A percentile compares a stretch with the other conserved stretches of the same genome.
phyloP scores from a whole-genome alignment of 495 filamentous ascomycete species.

The Daldinia bambusicola region DNA sequence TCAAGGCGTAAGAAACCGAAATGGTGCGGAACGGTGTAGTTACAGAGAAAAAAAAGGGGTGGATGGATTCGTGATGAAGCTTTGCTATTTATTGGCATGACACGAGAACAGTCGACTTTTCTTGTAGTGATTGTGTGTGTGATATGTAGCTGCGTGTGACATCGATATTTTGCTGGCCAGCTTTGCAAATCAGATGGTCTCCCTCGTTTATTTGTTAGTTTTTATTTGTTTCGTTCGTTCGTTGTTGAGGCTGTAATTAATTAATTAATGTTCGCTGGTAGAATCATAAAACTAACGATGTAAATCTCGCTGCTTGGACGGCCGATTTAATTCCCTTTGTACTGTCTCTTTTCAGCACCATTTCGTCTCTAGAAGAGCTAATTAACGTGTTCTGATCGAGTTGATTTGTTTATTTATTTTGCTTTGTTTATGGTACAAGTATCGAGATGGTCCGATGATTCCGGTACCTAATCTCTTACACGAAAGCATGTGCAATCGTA shows the following conservation, averaged over 20 bases:
- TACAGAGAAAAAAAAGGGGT: conserved; percentile 8
- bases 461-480: conserved; percentile 23
- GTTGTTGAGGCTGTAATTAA: background rate
- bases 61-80: conserved; percentile 12
- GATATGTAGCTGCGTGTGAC: background rate
- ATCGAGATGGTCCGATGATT: conserved; percentile 18
- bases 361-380: background rate
- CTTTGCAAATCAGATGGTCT: conserved; percentile 4
- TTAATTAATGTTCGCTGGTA: conserved; percentile 2
- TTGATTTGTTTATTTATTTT: conserved; percentile 9
- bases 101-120: background rate
- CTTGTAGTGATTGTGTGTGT: conserved; percentile 7
- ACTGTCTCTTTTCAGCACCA: background rate
- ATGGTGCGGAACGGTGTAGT: conserved; percentile 21
- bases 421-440: conserved; percentile 33
- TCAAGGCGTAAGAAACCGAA: conserved; percentile 6
- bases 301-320: conserved; percentile 2
- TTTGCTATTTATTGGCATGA: conserved; percentile 25
- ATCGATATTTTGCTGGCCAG: background rate
- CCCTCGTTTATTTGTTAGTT: background rate
- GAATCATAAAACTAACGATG: conserved; percentile 6
- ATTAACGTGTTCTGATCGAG: conserved; percentile 5
- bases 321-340: conserved; percentile 1
- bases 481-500: conserved; percentile 5
- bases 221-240: no score